phyloP scores from a whole-genome alignment of 768 basidiomycete species.

The Favolaschia claudopus region DNA sequence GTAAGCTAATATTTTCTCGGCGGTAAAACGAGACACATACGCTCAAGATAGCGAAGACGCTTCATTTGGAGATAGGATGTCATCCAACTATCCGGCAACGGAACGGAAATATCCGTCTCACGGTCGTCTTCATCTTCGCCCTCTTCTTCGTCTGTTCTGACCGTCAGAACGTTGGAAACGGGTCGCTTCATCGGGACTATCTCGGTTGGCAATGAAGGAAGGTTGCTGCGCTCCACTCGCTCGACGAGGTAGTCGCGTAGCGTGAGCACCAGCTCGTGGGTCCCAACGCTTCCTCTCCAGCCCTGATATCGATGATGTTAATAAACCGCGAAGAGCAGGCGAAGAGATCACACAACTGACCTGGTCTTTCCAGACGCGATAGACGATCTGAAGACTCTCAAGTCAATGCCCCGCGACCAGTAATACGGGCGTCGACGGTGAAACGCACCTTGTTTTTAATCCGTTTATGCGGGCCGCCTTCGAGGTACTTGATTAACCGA shows the following conservation, averaged over 20 bases:
- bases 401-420: too few species aligned
- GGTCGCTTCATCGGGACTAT: not conserved
- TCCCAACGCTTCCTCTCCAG: conserved; percentile 15
- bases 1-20: not conserved
- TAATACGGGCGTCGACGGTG: too few species aligned
- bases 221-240: conserved; percentile 3
- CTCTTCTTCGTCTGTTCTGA: not conserved
- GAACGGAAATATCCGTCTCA: too few species aligned
- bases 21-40: not conserved
- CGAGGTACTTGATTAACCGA: conserved; percentile 22
- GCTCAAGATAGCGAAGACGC: conserved; percentile 11
- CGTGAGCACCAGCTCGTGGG: conserved; percentile 4
- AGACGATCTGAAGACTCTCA: conserved; percentile 23
- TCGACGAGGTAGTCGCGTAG: conserved; percentile 17
- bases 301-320: not conserved
- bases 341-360: not conserved
- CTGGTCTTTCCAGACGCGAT: conserved; percentile 26
- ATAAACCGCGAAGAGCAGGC: too few species aligned
- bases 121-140: not conserved
- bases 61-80: conserved; percentile 2
- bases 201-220: not conserved
- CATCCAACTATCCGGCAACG: not conserved
- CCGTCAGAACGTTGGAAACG: not conserved
- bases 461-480: conserved; percentile 30
- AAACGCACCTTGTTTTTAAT: conserved; percentile 26